Percentiles rank a stretch among this genome's conserved stretches.
Evolutionary conservation across 2,329 filamentous ascomycete species (phyloP).

Genomic region (Verticillium nonalfalfae): DNA sequence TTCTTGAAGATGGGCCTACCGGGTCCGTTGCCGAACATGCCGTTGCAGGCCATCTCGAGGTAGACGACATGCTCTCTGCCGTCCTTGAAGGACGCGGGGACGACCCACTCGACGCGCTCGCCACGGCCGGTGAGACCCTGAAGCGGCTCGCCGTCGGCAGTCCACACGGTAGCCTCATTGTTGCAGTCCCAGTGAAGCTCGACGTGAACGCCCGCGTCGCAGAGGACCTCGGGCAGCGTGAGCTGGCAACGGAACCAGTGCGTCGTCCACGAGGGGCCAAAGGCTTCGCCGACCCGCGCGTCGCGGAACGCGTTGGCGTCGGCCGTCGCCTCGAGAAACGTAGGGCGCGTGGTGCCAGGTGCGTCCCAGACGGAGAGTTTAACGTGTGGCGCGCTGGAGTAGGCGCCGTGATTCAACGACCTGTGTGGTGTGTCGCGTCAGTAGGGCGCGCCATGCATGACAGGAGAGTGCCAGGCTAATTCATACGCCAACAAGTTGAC

Average conservation of each 20-base stretch:
- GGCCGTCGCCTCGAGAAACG: constrained; percentile 9
- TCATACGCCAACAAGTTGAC: constrained; percentile 12
- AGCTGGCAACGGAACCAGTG: constrained; percentile 62
- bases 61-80: constrained; percentile 58
- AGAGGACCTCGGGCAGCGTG: constrained; percentile 49
- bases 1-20: constrained; percentile 14
- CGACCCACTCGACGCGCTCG: constrained; percentile 58
- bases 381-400: constrained; percentile 9
- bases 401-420: constrained; percentile 9
- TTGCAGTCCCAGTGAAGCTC: constrained; percentile 68
- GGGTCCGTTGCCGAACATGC: constrained; percentile 51
- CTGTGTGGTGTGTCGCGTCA: constrained; percentile 1
- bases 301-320: constrained; percentile 7
- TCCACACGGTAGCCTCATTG: constrained; percentile 62
- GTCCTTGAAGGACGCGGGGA: constrained; percentile 51
- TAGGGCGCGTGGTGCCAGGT: constrained; percentile 9
- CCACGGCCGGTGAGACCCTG: constrained; percentile 60
- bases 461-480: not conserved
- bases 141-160: constrained; percentile 52
- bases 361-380: constrained; percentile 11
- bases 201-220: constrained; percentile 44
- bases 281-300: constrained; percentile 48
- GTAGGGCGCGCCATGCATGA: not conserved
- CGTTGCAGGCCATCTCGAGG: constrained; percentile 66
- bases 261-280: constrained; percentile 65